A percentile compares a stretch with the other conserved stretches of the same genome.
These are phyloP conservation scores for Zoysia japonica DNA, from an alignment of 176 grass and related monocot species.

Conservation along the genomic window DNA sequence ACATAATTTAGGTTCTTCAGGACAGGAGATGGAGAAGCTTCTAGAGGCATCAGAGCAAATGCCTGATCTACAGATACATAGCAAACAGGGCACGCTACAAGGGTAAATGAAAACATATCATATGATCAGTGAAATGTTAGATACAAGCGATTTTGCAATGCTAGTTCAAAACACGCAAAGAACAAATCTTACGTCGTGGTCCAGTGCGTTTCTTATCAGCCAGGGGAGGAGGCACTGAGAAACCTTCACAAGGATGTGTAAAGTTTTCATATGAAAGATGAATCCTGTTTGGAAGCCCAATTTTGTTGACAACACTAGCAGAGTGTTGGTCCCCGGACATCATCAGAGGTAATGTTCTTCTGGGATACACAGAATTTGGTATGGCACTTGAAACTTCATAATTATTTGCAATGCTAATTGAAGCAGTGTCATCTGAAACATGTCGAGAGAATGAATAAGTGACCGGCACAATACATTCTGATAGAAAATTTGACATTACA, in stretches of 20 bases:
- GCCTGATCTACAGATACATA: constrained; percentile 85
- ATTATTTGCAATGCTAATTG: constrained; percentile 62
- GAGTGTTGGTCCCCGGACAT: constrained; percentile 43
- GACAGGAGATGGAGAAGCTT: constrained; percentile 63
- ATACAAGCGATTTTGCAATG: neutral
- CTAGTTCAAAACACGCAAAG: neutral
- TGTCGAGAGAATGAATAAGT: constrained; percentile 14
- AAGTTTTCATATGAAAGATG: constrained; percentile 50
- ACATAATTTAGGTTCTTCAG: constrained; percentile 70
- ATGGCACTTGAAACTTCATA: constrained; percentile 49
- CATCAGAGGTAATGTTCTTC: constrained; percentile 28
- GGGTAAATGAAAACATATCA: constrained; percentile 28
- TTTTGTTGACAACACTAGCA: constrained; percentile 37
- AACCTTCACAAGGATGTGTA: constrained; percentile 76
- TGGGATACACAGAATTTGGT: constrained; percentile 49
- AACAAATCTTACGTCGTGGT: constrained; percentile 75
- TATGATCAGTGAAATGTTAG: constrained; percentile 4
- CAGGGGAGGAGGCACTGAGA: constrained; percentile 68
- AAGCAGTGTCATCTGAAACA: constrained; percentile 75
- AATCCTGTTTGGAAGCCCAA: constrained; percentile 42
- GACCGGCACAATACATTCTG: neutral
- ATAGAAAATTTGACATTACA: neutral
- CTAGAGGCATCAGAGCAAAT: constrained; percentile 61
- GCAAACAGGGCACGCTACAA: constrained; percentile 84
- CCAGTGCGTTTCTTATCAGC: constrained; percentile 84